These are phyloP conservation scores for Spergularia marina DNA, from an alignment of 148 eudicot genomes.

Conservation along the genomic window DNA sequence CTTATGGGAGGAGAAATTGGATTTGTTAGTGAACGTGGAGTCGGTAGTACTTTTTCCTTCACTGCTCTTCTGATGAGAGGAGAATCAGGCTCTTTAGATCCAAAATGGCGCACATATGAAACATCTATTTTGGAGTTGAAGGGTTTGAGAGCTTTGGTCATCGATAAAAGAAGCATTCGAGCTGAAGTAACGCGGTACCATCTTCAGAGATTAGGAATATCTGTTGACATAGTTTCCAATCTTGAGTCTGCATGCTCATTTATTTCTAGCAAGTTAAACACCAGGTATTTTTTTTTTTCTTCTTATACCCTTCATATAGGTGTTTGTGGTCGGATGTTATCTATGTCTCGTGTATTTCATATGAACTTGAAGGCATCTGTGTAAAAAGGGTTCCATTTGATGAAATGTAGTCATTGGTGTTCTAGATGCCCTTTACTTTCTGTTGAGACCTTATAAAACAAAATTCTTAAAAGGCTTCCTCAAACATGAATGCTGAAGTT, in stretches of 20 bases:
- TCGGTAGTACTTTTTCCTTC: constrained; percentile 85
- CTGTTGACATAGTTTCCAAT: constrained; percentile 39
- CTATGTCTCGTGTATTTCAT: not conserved
- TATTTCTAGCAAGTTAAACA: constrained; percentile 31
- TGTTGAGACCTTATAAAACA: not conserved
- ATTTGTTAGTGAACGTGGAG: constrained; percentile 57
- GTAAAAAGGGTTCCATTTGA: not conserved
- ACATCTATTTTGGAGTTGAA: constrained; percentile 48
- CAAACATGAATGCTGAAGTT: not conserved
- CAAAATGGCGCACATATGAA: constrained; percentile 38
- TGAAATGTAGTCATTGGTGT: not conserved
- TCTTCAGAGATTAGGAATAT: constrained; percentile 68
- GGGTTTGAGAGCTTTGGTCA: constrained; percentile 65
- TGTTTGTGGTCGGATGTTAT: constrained; percentile 1
- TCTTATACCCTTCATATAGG: not conserved
- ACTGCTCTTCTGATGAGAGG: constrained; percentile 51
- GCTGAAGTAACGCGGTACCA: constrained; percentile 79
- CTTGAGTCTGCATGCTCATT: constrained; percentile 46
- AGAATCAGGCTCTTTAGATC: constrained; percentile 34
- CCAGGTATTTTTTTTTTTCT: constrained; percentile 32
- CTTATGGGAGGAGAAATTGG: constrained; percentile 97
- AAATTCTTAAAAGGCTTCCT: not conserved
- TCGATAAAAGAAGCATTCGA: constrained; percentile 56
- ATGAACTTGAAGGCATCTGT: not conserved
- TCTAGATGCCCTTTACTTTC: no score